A percentile compares a stretch with the other conserved stretches of the same genome.
phyloP scores from a whole-genome alignment of 164 flowering plant genomes.

The Liquidambar formosana region DNA sequence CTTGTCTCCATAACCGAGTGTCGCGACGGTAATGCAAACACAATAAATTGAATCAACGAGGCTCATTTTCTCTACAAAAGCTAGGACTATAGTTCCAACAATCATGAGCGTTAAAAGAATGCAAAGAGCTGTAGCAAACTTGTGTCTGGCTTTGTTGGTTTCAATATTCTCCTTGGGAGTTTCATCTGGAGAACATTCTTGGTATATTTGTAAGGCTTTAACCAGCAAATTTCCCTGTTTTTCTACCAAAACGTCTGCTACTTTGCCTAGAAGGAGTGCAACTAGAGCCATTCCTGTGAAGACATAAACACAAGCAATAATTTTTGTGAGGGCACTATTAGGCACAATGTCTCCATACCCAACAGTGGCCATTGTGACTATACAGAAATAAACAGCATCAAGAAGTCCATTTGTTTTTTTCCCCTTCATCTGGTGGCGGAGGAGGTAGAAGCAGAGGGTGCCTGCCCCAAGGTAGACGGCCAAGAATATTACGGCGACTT shows the following conservation, averaged over 20 bases:
- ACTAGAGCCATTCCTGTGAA: slow-evolving; percentile 83
- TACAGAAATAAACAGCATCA: slow-evolving; percentile 79
- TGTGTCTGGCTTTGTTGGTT: slow-evolving; percentile 50
- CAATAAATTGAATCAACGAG: slow-evolving; percentile 81
- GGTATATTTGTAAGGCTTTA: slow-evolving; percentile 44
- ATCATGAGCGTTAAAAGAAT: slow-evolving; percentile 45
- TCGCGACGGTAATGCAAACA: slow-evolving; percentile 77
- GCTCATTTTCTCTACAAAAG: slow-evolving; percentile 48
- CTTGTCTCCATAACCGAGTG: slow-evolving; percentile 63
- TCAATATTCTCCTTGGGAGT: slow-evolving; percentile 49
- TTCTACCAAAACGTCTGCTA: slow-evolving; percentile 78
- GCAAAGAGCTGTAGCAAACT: slow-evolving; percentile 34
- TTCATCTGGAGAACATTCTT: slow-evolving; percentile 37
- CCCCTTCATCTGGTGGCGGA: slow-evolving; percentile 60
- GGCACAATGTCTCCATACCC: slow-evolving; percentile 97
- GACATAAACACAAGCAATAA: slow-evolving; percentile 79
- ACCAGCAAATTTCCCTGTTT: slow-evolving; percentile 69
- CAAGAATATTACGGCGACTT: slow-evolving; percentile 39
- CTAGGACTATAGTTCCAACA: slow-evolving; percentile 57
- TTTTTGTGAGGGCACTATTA: slow-evolving; percentile 47
- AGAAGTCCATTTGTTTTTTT: slow-evolving; percentile 64
- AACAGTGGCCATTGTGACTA: slow-evolving; percentile 94
- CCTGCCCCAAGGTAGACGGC: slow-evolving; percentile 57
- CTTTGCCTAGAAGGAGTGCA: slow-evolving; percentile 58
- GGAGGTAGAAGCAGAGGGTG: slow-evolving; percentile 56